Evolutionary conservation across 495 filamentous ascomycete genomes (phyloP).

Genomic region (Penicillium atrosanguineum): DNA sequence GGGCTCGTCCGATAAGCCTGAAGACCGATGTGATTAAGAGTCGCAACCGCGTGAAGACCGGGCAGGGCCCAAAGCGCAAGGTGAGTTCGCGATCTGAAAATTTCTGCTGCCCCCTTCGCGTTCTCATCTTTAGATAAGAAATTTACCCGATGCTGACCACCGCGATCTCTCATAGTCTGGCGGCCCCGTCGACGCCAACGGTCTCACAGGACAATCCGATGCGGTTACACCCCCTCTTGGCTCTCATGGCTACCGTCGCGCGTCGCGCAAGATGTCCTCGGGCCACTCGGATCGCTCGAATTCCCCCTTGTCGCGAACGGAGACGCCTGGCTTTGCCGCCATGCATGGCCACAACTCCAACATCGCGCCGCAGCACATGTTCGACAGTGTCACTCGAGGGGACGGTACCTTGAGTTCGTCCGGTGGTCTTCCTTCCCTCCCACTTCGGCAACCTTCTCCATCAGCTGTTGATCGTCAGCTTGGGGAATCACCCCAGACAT

Average conservation of each 20-base stretch:
- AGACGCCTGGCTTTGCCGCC: constrained; percentile 69
- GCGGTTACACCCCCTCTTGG: constrained; percentile 51
- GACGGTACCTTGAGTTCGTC: constrained; percentile 61
- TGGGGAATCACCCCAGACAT: constrained; percentile 68
- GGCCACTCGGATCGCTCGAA: constrained; percentile 75
- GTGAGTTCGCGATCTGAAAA: constrained; percentile 47
- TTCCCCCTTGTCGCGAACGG: constrained; percentile 83
- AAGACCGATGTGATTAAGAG: constrained; percentile 99
- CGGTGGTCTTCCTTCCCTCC: constrained; percentile 49
- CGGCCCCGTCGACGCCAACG: constrained; percentile 53
- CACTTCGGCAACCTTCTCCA: constrained; percentile 64
- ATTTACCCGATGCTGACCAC: constrained; percentile 29
- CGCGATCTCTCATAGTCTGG: constrained; percentile 38
- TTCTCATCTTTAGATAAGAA: constrained; percentile 20
- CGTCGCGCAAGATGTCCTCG: constrained; percentile 68
- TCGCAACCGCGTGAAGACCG: constrained; percentile 95
- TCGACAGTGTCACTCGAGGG: constrained; percentile 69
- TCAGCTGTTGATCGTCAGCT: constrained; percentile 73
- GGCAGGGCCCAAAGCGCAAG: constrained; percentile 85
- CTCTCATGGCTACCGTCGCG: constrained; percentile 57
- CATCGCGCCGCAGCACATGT: constrained; percentile 73
- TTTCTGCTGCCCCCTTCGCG: constrained; percentile 19
- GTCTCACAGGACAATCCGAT: constrained; percentile 57
- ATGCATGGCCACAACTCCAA: constrained; percentile 64
- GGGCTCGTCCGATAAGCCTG: constrained; percentile 87